Base-by-base conservation (phyloP, 2,329 filamentous ascomycete genomes). In the Paecilomyces variotii region DNA sequence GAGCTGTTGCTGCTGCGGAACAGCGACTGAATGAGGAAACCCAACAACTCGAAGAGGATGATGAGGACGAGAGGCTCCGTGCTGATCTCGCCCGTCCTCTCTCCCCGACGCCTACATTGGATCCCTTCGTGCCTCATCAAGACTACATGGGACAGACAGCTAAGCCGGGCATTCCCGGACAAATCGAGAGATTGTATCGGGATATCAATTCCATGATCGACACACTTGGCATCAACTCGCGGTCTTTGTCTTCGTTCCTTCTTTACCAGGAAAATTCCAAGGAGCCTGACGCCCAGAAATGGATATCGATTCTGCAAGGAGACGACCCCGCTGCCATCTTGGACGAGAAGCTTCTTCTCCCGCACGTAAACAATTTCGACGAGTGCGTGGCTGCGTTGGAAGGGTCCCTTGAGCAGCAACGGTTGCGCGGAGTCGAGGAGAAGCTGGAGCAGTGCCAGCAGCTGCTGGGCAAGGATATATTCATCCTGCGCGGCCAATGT, bases 211-310 rank as follows among this genome's bases (percentile, higher is more conserved):
- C 89, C 11, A 99, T 97, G 94, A 87, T 99, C 51, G 91, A 97
- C 67, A 93, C 90, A 0, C 78, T 97, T 49, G 93, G 93, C 9
- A 82, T 97, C 55, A 97, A 97, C 70, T 85, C 89, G 4, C 83
- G 93, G 14, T 85, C 81, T 6, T 67, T 87, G 50, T 74, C 79
- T 24, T 77, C 80, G 0, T 87, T 83, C 66, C 74, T 92, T 59
- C 61, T 77, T 34, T 75, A 77, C 58, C 75, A 79, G 61, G 65
- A 74, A 59, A 63, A 64, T 3, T 57, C 63, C 10, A 79, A 79
- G 10, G 78, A 85, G 55, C 74, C 79, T 50, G 73, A 78, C 55
- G 78, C 82, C 56, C 77, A 84, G 35, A 75, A 76, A 9, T 82
- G 80, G 74, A 64, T 75, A 7, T 57, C 67, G 10, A 70, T 69